phyloP scores from a whole-genome alignment of 352 stramenopile species.

The Globisporangium barbulae region DNA sequence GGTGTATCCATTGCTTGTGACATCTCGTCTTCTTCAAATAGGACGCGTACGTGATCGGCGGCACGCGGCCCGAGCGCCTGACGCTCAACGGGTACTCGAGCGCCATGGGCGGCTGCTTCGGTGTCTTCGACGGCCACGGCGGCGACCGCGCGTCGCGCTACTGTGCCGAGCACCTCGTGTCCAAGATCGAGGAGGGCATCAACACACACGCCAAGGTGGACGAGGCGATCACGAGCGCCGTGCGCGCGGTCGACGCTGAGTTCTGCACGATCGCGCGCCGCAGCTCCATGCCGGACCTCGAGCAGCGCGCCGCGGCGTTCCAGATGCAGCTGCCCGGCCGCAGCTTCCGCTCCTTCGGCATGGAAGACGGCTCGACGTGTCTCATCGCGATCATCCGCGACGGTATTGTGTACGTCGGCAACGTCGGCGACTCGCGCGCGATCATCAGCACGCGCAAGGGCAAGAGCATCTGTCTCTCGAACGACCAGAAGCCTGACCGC shows the following conservation, averaged over 20 bases:
- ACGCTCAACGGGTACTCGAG: conserved; percentile 79
- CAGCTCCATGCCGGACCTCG: conserved; percentile 31
- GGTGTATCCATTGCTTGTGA: not conserved
- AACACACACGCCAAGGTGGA: conserved; percentile 33
- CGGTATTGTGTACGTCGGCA: conserved; percentile 66
- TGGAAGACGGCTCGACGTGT: conserved; percentile 78
- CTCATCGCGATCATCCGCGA: conserved; percentile 75
- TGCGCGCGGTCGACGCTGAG: conserved; percentile 63
- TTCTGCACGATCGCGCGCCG: conserved; percentile 59
- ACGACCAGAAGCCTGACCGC: conserved; percentile 79
- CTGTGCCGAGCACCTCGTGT: conserved; percentile 73
- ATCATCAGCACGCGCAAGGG: conserved; percentile 60
- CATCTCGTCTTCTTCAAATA: conserved; percentile 17
- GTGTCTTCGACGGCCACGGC: conserved; percentile 81
- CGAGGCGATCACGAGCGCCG: conserved; percentile 52
- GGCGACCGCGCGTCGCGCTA: conserved; percentile 77
- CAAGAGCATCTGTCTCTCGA: conserved; percentile 53
- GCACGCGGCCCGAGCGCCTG: conserved; percentile 48
- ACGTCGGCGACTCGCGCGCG: conserved; percentile 81
- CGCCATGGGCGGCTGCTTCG: conserved; percentile 62
- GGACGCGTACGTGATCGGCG: conserved; percentile 83
- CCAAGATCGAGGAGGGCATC: conserved; percentile 51
- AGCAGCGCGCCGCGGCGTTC: conserved; percentile 21
- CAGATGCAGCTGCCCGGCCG: conserved; percentile 17
- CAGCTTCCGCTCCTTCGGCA: conserved; percentile 40